A percentile compares a stretch with the other conserved stretches of the same genome.
Evolutionary conservation across 2,329 filamentous ascomycete species (phyloP).

Genomic region (Pseudogymnoascus sp.): DNA sequence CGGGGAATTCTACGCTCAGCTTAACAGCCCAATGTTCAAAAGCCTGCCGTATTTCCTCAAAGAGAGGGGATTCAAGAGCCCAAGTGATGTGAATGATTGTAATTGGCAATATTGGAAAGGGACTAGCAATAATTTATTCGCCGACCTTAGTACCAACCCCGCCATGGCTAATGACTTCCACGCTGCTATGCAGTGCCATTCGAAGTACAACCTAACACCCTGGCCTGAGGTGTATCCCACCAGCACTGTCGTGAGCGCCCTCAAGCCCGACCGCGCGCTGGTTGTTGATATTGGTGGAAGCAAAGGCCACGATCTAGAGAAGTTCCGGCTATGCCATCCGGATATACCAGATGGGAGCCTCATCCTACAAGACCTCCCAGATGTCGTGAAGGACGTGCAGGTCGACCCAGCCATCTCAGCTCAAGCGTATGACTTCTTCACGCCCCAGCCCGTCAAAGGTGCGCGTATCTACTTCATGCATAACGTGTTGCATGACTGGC

Average conservation of each 20-base stretch:
- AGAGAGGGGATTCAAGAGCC: conserved; percentile 30
- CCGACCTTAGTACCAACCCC: conserved; percentile 28
- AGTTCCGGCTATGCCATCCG: conserved; percentile 26
- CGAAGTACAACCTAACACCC: conserved; percentile 32
- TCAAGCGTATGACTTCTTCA: conserved; percentile 34
- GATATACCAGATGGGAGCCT: conserved; percentile 17
- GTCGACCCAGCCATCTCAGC: conserved; percentile 24
- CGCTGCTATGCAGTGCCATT: conserved; percentile 35
- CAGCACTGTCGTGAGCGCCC: conserved; percentile 24
- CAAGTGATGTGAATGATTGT: conserved; percentile 28
- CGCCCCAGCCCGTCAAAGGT: conserved; percentile 34
- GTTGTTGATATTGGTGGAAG: conserved; percentile 22
- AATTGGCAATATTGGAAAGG: conserved; percentile 31
- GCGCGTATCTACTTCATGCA: conserved; percentile 31
- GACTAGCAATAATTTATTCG: conserved; percentile 27
- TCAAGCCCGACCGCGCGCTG: conserved; percentile 25
- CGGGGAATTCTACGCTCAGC: conserved; percentile 30
- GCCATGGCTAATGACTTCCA: conserved; percentile 29
- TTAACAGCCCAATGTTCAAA: conserved; percentile 29
- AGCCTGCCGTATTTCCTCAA: conserved; percentile 31
- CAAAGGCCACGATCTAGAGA: conserved; percentile 18
- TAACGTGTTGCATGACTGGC: conserved; percentile 31
- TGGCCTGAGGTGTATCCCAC: conserved; percentile 34
- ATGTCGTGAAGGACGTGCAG: conserved; percentile 27
- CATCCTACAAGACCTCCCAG: conserved; percentile 25